Evolutionary conservation across 78 protist genomes (phyloP).

Genomic region (Protostelium mycophagum): DNA sequence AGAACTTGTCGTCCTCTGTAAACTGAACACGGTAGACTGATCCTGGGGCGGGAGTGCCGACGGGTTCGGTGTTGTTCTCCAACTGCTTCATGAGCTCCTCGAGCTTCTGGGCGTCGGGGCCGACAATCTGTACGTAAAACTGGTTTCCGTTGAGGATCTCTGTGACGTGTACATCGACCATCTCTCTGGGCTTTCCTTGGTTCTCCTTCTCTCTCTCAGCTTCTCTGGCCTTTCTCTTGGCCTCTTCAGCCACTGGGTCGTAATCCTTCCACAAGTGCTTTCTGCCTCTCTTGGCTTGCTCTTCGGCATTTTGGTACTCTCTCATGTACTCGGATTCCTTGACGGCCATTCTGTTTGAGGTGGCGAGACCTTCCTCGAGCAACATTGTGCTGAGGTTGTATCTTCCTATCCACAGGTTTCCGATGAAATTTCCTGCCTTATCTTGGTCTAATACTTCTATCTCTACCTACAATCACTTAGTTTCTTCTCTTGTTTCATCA

Average conservation of each 20-base stretch:
- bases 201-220: conserved; percentile 31
- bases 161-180: conserved; percentile 16
- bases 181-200: conserved; percentile 5
- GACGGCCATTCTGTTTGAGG: conserved; percentile 8
- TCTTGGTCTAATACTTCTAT: conserved; percentile 20
- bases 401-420: conserved; percentile 8
- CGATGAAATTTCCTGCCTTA: conserved; percentile 61
- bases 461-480: not conserved
- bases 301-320: conserved; percentile 29
- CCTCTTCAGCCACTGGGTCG: conserved; percentile 53
- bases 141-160: conserved; percentile 20
- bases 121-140: conserved; percentile 19
- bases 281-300: conserved; percentile 28
- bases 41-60: not conserved
- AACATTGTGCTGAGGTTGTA: conserved; percentile 25
- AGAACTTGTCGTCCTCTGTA: not conserved
- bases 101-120: conserved; percentile 10
- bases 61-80: conserved; percentile 1
- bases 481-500: too few species aligned
- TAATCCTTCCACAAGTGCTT: conserved; percentile 48
- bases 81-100: conserved; percentile 10
- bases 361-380: conserved; percentile 39
- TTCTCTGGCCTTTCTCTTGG: not conserved
- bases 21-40: not conserved
- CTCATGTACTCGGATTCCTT: not conserved